Base-by-base conservation (phyloP, 2,329 filamentous ascomycete genomes). In the Fusarium poae region DNA sequence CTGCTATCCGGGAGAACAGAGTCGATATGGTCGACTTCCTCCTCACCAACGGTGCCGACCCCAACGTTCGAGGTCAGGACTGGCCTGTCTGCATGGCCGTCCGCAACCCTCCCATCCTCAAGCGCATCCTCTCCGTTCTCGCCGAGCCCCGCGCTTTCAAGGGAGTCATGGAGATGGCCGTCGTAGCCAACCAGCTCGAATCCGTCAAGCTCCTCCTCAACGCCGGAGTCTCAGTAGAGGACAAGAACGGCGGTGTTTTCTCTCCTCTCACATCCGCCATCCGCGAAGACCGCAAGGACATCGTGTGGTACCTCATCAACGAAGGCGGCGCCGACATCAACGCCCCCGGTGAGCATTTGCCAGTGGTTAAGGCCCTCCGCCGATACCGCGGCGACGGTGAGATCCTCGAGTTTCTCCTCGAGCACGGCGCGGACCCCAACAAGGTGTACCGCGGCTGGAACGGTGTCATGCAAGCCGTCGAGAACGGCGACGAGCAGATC, bases 51-150 rank as follows among this genome's bases (percentile, higher is more conserved):
- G 88, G 88, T 13, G 89, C 88, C 0, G 86, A 90, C 63, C 87
- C 89, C 6, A 85, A 86, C 56, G 79, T 90, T 20, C 84, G 89
- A 16, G 89, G 89, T 34, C 82, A 90, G 71, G 88, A 92, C 74
- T 92, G 90, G 90, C 90, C 90, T 0, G 82, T 92, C 13, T 89
- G 86, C 76, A 89, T 92, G 86, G 89, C 90, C 0, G 88, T 91
- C 50, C 83, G 82, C 62, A 84, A 87, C 35, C 89, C 90, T 0
- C 75, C 77, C 0, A 85, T 92, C 43, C 83, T 92, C 13, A 83
- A 84, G 70, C 85, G 84, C 52, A 81, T 92, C 2, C 81, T 91
- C 0, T 81, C 84, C 0, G 82, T 84, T 3, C 83, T 91, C 11
- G 77, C 85, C 2, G 86, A 89, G 70, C 85, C 87, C 3, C 85